Evolutionary conservation across 306 rosid genomes (phyloP), one percentile per base, ranked within the genome.

Genomic region (Inga oerstediana): DNA sequence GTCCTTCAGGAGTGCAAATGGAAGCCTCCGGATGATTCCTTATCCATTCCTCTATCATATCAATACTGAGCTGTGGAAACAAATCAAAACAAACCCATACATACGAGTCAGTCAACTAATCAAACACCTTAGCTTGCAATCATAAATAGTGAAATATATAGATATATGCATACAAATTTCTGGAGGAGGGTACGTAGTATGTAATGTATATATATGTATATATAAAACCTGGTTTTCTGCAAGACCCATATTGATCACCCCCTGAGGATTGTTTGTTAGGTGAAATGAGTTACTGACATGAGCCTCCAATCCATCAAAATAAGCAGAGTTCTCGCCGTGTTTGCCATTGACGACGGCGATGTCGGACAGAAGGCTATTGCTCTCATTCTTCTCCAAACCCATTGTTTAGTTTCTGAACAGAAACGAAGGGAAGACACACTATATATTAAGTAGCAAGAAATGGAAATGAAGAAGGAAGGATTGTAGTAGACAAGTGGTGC

Each of bases 171-270:
- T 7, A 32, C 5, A 8, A 32, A 32, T 32, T 32, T 32, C 34
- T 32, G 34, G 3, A 32, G 34, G 34, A 32, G 34, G 34, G 30
- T 27, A 27, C 30, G 30, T 27, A 27, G 34, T 32, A 32, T 32
- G 34, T 32, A 65, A 27, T 27, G 27, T 27, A 27, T 27, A 27
- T 27, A 27, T 27, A 27, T 27, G 30, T 27, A 27, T 27, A 27
- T 27, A 27, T 27, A 27, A 27, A 27, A 27, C 94, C 93, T 85
- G 95, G 19, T 89, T 91, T 79, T 91, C 95, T 32, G 95, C 91
- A 11, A 91, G 89, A 54, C 95, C 95, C 95, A 91, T 89, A 65
- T 91, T 93, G 75, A 91, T 80, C 41, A 91, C 93, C 0, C 95
- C 95, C 0, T 27, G 52, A 1, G 89, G 89, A 43, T 91, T 91